These are phyloP conservation scores for Stramenopiles sp. DNA, from an alignment of 352 stramenopile genomes.

Conservation along the genomic window DNA sequence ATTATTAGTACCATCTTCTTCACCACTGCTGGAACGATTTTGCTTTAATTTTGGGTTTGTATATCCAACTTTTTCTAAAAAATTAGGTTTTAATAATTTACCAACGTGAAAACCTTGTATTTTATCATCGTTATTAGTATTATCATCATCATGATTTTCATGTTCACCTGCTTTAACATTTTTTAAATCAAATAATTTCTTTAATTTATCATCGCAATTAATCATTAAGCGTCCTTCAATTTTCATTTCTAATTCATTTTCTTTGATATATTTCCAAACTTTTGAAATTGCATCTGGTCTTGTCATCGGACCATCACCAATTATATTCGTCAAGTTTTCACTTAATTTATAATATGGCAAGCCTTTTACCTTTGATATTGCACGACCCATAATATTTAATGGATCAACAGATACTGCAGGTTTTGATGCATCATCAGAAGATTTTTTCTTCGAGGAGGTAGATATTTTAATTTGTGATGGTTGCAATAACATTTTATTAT, in stretches of 20 bases:
- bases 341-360: not conserved
- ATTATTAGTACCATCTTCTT: not conserved
- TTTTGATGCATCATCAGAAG: not conserved
- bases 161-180: too few relatives aligned
- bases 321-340: not conserved
- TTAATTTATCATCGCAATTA: not conserved
- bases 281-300: not conserved
- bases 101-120: not conserved
- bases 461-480: not conserved
- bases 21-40: too few relatives aligned
- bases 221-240: not conserved
- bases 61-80: not conserved
- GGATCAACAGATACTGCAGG: not conserved
- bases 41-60: not conserved
- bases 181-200: not conserved
- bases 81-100: not conserved
- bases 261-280: not conserved
- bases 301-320: not conserved
- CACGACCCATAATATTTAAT: not conserved
- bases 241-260: not conserved
- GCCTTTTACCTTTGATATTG: not conserved
- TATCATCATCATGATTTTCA: not conserved
- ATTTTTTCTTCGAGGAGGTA: not conserved
- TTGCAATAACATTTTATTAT: not conserved
- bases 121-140: not conserved